Conservation (phyloP, 2,329 filamentous ascomycete genomes). For the Trichoderma atrobrunneum region DNA sequence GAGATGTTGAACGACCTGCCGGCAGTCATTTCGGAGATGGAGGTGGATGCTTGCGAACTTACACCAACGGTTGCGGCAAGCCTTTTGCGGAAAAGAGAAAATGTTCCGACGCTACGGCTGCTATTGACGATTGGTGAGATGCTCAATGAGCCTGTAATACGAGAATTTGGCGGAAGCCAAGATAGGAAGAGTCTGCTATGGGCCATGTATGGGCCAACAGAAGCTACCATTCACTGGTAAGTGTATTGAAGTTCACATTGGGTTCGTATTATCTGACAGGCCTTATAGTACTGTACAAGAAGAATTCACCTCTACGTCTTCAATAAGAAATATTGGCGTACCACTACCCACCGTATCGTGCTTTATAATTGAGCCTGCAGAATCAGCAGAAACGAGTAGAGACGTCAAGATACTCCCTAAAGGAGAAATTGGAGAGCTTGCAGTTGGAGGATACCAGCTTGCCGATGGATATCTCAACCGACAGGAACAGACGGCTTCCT, state of each 20-base stretch:
- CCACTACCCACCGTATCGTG: conserved; percentile 80
- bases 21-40: conserved; percentile 58
- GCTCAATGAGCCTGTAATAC: conserved; percentile 73
- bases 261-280: not conserved
- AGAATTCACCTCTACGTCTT: conserved; percentile 53
- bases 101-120: conserved; percentile 65
- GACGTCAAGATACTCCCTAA: conserved; percentile 55
- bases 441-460: conserved; percentile 75
- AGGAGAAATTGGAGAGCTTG: conserved; percentile 74
- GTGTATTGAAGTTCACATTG: conserved; percentile 15
- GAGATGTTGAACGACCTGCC: conserved; percentile 75
- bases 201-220: conserved; percentile 93
- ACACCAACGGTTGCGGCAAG: conserved; percentile 85
- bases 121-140: conserved; percentile 91
- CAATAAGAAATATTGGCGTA: conserved; percentile 68
- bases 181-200: conserved; percentile 65
- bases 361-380: conserved; percentile 59
- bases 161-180: conserved; percentile 68
- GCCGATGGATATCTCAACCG: conserved; percentile 81
- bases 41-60: conserved; percentile 81
- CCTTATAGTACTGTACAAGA: conserved; percentile 63
- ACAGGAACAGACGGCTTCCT: conserved; percentile 66
- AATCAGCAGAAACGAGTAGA: conserved; percentile 21
- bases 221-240: conserved; percentile 82
- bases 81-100: conserved; percentile 63